Base-by-base conservation (phyloP, 2,329 filamentous ascomycete species). In the Trichoderma sp. region DNA sequence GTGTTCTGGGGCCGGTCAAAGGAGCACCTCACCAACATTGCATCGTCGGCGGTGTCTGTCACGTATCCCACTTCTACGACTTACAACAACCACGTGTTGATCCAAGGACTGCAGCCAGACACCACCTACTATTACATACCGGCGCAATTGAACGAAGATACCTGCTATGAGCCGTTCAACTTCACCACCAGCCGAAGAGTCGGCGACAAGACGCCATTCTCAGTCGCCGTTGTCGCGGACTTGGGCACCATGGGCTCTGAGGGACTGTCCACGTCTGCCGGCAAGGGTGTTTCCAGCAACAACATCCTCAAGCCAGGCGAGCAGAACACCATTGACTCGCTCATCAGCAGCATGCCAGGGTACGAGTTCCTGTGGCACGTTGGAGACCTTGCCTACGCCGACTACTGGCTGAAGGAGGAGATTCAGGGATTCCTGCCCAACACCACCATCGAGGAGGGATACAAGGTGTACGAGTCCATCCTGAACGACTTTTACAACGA, bases 341-440 rank as follows among this genome's bases (percentile, higher is more conserved):
- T 67, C 21, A 21, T 67, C 31, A 59, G 64, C 64, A 59, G 21
- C 40, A 58, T 67, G 64, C 13, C 40, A 1, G 55, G 27, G n/a
- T 67, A 67, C 6, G 55, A 67, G 31, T 59, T 67, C 16, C 40
- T 67, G 21, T 67, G 64, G 64, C 64, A 67, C 24, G 64, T 67
- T 2, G 64, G 64, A 37, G 64, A 67, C 29, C 52, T 67, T 33
- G 64, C 64, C 4, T 67, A 67, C 14, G 64, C 64, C 29, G 64
- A 67, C 31, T 67, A 67, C 29, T 67, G 64, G 64, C 13, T 67
- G 29, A 67, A 67, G 64, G 64, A 67, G 55, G 64, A 67, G 55
- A 67, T 67, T 47, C 64, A 67, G 64, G 64, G 64, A 16, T 67
- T 59, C 47, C 29, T 67, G 37, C 64, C 64, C 14, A 67, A 67